Evolutionary conservation across 1,139 yeast genomes (phyloP).

Genomic region (Kurtzmaniella quercitrusa): DNA sequence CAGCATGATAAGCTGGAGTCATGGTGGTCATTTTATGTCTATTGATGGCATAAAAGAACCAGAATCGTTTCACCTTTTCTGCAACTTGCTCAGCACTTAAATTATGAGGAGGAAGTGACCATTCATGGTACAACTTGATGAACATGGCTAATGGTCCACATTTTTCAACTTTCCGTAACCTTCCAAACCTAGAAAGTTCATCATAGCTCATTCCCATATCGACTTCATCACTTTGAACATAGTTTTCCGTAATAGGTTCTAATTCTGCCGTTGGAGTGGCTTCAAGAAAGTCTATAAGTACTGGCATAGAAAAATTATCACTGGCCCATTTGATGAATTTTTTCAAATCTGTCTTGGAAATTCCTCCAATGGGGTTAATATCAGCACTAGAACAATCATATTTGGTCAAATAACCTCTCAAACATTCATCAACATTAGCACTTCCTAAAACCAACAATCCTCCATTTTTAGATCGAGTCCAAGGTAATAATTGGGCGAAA

Average conservation of each 20-base stretch:
- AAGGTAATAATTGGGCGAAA: slow-evolving; percentile 91
- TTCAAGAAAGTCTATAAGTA: slow-evolving; percentile 68
- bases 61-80: slow-evolving; percentile 85
- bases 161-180: slow-evolving; percentile 83
- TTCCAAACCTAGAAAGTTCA: slow-evolving; percentile 88
- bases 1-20: slow-evolving; percentile 97
- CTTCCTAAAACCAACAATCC: slow-evolving; percentile 89
- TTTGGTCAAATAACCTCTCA: slow-evolving; percentile 92
- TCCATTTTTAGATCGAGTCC: slow-evolving; percentile 74
- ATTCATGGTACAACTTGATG: slow-evolving; percentile 79
- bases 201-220: slow-evolving; percentile 99
- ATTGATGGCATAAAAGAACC: slow-evolving; percentile 89
- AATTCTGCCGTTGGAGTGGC: slow-evolving; percentile 98
- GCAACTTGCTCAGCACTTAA: slow-evolving; percentile 83
- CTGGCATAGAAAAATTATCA: slow-evolving; percentile 64
- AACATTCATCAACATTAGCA: slow-evolving; percentile 97
- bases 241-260: slow-evolving; percentile 88
- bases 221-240: slow-evolving; percentile 92
- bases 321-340: slow-evolving; percentile 80
- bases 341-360: slow-evolving; percentile 88
- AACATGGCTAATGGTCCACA: slow-evolving; percentile 97
- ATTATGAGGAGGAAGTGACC: slow-evolving; percentile 70
- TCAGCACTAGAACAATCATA: slow-evolving; percentile 98
- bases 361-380: slow-evolving; percentile 95
- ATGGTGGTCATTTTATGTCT: slow-evolving; percentile 95